Base-by-base conservation (phyloP, 2,329 filamentous ascomycete species). In the Arthrinium puccinioides region DNA sequence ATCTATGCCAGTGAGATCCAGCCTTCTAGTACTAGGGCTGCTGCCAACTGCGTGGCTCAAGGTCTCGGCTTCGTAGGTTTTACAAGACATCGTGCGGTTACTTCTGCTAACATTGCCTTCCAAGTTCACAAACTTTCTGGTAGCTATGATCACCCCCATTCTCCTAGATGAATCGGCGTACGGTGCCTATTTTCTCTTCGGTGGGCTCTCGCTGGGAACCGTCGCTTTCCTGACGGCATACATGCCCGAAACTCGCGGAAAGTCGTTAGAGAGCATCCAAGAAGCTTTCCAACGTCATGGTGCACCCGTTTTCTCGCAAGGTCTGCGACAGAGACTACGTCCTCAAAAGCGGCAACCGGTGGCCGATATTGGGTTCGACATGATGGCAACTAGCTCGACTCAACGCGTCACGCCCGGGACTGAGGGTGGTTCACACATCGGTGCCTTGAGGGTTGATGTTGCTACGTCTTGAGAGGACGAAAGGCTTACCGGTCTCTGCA, bases 1-100 rank as follows among this genome's bases (percentile, higher is more conserved):
- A 69, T 80, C 6, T 79, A 77, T 40, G 66, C 69, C 1, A 64
- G 66, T 8, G 76, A 80, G 54, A 78, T 79, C 25, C 74, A 79
- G 44, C 72, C 73, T 0, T 60, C 64, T 4, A 57, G 66, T 26
- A 78, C 72, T 0, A 61, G 76, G 5, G 74, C 73, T 1, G 66
- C 67, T 0, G 74, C 72, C 4, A 74, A 67, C 10, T 69, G 65
- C 38, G 45, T 77, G 5, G 71, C 69, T 0, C 63, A 72, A 46
- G 55, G 52, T 1, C 38, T 54, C 8, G 49, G 46, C 29, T 56
- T 53, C 24, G 49, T 53, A 29, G 42, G 44, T 49, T 6, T 15
- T 13, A 19, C 24, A 26, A 9, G 9, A n/a, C 24, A 26, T 26
- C 24, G 9, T 9, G 9, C 9, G n/a, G 5, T 5, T 10, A 13